Conservation (phyloP, 108 stramenopile species). For the Cylindrotheca closterium region DNA sequence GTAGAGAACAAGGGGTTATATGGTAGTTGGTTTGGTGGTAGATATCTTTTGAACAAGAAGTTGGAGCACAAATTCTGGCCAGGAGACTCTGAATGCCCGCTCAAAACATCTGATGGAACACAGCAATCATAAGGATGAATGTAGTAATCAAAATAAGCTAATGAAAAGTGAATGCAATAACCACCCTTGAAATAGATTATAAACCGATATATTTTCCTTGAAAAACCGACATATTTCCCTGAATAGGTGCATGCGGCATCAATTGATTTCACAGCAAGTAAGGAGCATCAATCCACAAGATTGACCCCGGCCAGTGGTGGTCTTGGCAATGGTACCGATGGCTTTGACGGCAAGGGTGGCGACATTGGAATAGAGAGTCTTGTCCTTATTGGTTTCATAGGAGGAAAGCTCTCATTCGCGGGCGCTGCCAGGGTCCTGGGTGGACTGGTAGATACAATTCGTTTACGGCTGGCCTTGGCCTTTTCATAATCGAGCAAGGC, state of each 20-base stretch:
- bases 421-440: neutral
- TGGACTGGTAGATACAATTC: neutral
- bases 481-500: slow-evolving; percentile 53
- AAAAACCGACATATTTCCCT: no score
- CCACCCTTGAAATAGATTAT: no score
- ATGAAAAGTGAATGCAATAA: no score
- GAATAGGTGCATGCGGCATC: no score
- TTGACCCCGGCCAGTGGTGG: neutral
- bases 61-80: slow-evolving; percentile 68
- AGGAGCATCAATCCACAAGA: neutral
- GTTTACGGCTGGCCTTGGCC: slow-evolving; percentile 16
- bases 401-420: neutral
- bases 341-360: neutral
- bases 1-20: slow-evolving; percentile 78
- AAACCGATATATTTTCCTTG: no score
- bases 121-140: no score
- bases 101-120: slow-evolving; percentile 30
- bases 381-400: neutral
- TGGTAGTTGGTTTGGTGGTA: slow-evolving; percentile 69
- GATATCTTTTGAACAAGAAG: slow-evolving; percentile 30
- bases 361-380: neutral
- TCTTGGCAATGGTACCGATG: neutral
- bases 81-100: slow-evolving; percentile 62
- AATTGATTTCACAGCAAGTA: no score
- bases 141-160: no score